Evolutionary conservation across 176 grass and related monocot genomes (phyloP).

Genomic region (Carex kokanica): DNA sequence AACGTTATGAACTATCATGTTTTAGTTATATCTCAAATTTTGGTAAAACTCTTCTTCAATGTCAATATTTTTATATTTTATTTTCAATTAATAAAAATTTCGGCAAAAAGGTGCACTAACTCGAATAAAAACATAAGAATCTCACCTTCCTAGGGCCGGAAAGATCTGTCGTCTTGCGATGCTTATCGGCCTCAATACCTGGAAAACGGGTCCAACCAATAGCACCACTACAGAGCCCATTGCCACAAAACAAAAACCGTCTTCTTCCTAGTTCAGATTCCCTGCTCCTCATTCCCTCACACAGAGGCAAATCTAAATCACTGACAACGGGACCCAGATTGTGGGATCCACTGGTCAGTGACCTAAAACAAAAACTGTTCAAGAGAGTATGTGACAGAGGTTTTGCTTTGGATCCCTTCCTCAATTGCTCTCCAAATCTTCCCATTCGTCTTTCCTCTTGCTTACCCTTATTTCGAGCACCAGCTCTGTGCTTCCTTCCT

Average conservation of each 20-base stretch:
- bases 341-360: background rate
- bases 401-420: background rate
- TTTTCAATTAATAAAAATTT: too few species aligned
- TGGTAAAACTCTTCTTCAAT: too few species aligned
- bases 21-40: too few species aligned
- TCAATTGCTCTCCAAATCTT: background rate
- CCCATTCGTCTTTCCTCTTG: background rate
- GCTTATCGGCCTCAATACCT: background rate
- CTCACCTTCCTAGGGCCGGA: background rate
- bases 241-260: background rate
- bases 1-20: too few species aligned
- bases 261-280: background rate
- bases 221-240: background rate
- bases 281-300: background rate
- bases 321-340: background rate
- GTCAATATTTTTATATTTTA: too few species aligned
- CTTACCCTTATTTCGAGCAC: background rate
- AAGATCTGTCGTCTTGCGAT: background rate
- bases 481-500: background rate
- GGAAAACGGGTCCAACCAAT: slow-evolving; percentile 1
- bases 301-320: background rate
- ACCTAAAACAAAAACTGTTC: background rate
- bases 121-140: too few species aligned
- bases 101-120: too few species aligned
- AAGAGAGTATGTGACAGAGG: background rate